These are phyloP conservation scores for Colletotrichum sp. DNA, from an alignment of 2,329 filamentous ascomycete genomes.

Conservation along the genomic window DNA sequence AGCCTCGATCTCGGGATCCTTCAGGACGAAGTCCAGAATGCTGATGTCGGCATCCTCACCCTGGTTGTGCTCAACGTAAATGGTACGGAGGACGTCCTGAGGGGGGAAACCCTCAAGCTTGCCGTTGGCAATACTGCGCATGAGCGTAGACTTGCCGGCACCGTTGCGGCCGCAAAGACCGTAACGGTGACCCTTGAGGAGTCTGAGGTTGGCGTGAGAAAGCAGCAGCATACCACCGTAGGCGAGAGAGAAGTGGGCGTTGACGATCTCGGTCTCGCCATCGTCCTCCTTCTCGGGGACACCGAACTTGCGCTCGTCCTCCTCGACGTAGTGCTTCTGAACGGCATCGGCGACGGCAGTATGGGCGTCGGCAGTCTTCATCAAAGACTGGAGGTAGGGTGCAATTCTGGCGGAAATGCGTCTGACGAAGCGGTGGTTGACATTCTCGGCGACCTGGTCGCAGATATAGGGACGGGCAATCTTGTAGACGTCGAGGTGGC, in stretches of 20 bases:
- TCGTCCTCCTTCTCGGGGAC: constrained; percentile 86
- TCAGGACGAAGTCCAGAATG: constrained; percentile 90
- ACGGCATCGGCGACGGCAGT: constrained; percentile 74
- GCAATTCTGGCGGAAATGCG: constrained; percentile 73
- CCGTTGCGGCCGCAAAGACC: constrained; percentile 97
- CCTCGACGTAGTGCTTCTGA: constrained; percentile 79
- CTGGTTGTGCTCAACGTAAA: constrained; percentile 99
- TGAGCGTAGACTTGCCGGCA: constrained; percentile 97
- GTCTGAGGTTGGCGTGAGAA: constrained; percentile 91
- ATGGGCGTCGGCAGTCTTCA: constrained; percentile 64
- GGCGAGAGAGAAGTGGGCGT: constrained; percentile 95
- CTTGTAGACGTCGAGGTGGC: constrained; percentile 70
- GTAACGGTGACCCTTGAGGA: constrained; percentile 96
- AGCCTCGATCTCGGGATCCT: constrained; percentile 84
- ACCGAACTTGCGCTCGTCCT: constrained; percentile 88
- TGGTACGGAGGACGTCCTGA: constrained; percentile 90
- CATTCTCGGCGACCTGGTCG: constrained; percentile 85
- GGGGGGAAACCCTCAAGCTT: constrained; percentile 97
- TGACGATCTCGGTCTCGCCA: constrained; percentile 94
- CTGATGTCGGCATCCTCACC: constrained; percentile 96
- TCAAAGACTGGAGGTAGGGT: constrained; percentile 77
- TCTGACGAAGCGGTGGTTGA: constrained; percentile 79
- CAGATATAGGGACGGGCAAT: constrained; percentile 76
- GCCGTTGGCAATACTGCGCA: constrained; percentile 93
- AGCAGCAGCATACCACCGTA: constrained; percentile 98